Percentiles rank a stretch among this genome's conserved stretches.
These are phyloP conservation scores for Amesomyces nigricolor DNA, from an alignment of 2,329 filamentous ascomycete genomes.

Conservation along the genomic window DNA sequence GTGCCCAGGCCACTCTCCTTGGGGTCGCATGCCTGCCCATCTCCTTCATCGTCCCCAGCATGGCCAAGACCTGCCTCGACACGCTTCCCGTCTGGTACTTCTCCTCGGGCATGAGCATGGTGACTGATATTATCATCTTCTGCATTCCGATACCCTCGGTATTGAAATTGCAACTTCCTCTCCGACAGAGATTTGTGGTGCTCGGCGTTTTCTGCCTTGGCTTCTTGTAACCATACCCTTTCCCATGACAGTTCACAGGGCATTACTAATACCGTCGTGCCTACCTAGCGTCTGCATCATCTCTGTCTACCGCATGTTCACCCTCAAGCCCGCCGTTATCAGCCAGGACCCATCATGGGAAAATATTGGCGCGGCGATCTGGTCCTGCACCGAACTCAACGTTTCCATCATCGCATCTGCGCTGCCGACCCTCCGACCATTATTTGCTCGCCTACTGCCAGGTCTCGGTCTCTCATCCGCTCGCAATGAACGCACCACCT, in stretches of 20 bases:
- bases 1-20: constrained; percentile 26
- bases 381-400: constrained; percentile 32
- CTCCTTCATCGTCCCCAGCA: constrained; percentile 24
- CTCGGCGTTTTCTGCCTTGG: constrained; percentile 30
- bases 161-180: constrained; percentile 24
- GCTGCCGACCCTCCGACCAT: constrained; percentile 30
- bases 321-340: constrained; percentile 27
- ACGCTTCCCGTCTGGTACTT: constrained; percentile 32
- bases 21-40: constrained; percentile 29
- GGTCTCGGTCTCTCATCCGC: constrained; percentile 19
- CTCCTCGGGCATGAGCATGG: constrained; percentile 28
- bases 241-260: background rate
- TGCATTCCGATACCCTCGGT: constrained; percentile 28
- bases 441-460: constrained; percentile 26
- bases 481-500: constrained; percentile 15
- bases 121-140: constrained; percentile 29
- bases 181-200: constrained; percentile 28
- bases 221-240: constrained; percentile 27
- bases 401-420: constrained; percentile 29
- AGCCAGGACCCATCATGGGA: constrained; percentile 31
- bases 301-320: constrained; percentile 32
- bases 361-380: constrained; percentile 30
- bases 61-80: constrained; percentile 27
- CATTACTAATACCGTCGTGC: background rate
- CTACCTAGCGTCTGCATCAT: constrained; percentile 30